phyloP scores from a whole-genome alignment of 257 asterid genomes.

The Solanum lycopersicoides region DNA sequence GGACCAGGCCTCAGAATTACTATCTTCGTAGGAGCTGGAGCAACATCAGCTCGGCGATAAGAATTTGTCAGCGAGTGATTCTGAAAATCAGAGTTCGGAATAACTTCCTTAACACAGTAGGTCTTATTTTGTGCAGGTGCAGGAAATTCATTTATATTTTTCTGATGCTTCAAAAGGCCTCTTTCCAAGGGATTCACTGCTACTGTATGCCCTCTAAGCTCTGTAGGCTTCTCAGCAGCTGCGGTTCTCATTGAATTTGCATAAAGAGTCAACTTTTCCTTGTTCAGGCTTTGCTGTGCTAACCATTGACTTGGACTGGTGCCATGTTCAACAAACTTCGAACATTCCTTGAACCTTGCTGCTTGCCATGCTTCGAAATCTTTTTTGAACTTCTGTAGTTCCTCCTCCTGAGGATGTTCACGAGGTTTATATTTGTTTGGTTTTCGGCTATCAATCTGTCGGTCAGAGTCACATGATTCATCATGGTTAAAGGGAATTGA shows the following conservation, averaged over 20 bases:
- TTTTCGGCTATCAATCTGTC: conserved; percentile 13
- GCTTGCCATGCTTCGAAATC: conserved; percentile 95
- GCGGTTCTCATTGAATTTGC: conserved; percentile 31
- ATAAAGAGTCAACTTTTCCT: conserved; percentile 54
- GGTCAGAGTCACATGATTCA: conserved; percentile 23
- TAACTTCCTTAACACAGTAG: conserved; percentile 16
- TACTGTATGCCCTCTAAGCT: conserved; percentile 13
- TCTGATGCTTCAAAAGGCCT: conserved; percentile 17
- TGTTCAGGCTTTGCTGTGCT: conserved; percentile 75
- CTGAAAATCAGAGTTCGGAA: conserved; percentile 8
- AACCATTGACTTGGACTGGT: conserved; percentile 53
- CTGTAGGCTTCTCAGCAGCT: conserved; percentile 13
- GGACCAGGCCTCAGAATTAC: conserved; percentile 87
- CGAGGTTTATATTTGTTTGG: conserved; percentile 51
- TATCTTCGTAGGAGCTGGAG: conserved; percentile 51
- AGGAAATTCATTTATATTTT: conserved; percentile 9
- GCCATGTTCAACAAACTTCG: conserved; percentile 35
- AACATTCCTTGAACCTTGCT: conserved; percentile 57
- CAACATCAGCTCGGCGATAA: conserved; percentile 16
- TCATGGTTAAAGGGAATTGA: conserved; percentile 21
- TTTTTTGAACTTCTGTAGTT: conserved; percentile 85
- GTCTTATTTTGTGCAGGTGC: conserved; percentile 23
- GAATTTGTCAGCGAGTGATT: conserved; percentile 16
- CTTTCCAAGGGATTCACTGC: conserved; percentile 12
- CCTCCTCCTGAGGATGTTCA: conserved; percentile 98